Conservation (phyloP, 495 filamentous ascomycete genomes). For the Trichoderma orchidacearum region DNA sequence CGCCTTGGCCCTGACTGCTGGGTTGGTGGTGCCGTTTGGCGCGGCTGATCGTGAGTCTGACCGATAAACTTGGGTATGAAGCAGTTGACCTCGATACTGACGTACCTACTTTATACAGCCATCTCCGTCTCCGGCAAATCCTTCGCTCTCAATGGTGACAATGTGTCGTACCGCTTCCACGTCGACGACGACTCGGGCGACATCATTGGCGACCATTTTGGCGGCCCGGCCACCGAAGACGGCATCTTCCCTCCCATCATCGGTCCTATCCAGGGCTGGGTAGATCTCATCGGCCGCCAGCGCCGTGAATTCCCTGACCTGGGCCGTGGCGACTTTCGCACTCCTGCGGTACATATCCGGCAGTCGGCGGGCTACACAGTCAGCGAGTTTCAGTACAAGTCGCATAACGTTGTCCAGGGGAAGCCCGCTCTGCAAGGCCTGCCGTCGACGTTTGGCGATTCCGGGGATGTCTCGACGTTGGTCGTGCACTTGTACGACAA, state of each 20-base stretch:
- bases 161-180: constrained; percentile 40
- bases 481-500: constrained; percentile 36
- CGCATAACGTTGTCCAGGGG: constrained; percentile 25
- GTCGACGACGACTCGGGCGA: constrained; percentile 35
- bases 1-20: not conserved
- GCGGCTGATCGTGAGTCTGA: not conserved
- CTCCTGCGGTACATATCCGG: constrained; percentile 37
- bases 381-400: constrained; percentile 32
- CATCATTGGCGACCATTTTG: constrained; percentile 38
- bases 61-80: too few species aligned
- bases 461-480: constrained; percentile 35
- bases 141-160: constrained; percentile 34
- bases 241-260: constrained; percentile 10
- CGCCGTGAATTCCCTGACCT: constrained; percentile 43
- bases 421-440: constrained; percentile 33
- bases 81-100: too few species aligned
- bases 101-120: not conserved
- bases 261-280: constrained; percentile 30
- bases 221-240: constrained; percentile 28
- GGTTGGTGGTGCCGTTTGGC: not conserved
- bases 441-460: constrained; percentile 34
- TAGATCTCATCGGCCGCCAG: constrained; percentile 24
- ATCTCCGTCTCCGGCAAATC: constrained; percentile 7
- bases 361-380: constrained; percentile 37
- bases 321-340: constrained; percentile 38